Evolutionary conservation across 495 filamentous ascomycete species (phyloP).

Genomic region (Penicillium egyptiacum): DNA sequence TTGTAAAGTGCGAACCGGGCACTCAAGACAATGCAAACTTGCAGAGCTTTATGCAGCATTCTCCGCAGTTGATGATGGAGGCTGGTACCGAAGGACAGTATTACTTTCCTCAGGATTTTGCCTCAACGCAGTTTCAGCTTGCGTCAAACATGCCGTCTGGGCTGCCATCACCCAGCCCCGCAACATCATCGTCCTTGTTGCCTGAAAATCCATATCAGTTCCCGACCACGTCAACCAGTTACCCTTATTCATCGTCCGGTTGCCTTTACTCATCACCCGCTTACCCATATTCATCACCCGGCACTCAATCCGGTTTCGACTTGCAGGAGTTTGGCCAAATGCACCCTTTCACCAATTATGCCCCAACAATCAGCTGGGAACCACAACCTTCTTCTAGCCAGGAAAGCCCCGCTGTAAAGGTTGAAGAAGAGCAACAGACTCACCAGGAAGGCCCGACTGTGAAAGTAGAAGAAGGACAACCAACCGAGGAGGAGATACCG

Average conservation of each 20-base stretch:
- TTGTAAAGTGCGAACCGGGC: constrained; percentile 16
- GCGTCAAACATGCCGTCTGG: neutral
- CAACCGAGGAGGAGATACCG: neutral
- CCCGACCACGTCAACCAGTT: neutral
- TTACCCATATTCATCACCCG: neutral
- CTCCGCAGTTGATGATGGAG: neutral
- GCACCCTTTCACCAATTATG: too few species aligned
- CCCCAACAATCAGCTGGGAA: neutral
- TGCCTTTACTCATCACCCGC: too few species aligned
- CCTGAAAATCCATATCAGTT: neutral
- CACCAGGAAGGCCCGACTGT: neutral
- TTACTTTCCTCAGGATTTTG: constrained; percentile 6
- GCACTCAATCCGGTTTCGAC: neutral
- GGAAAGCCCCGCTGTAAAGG: neutral
- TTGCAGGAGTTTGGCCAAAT: neutral
- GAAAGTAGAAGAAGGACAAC: neutral
- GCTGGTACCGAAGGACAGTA: neutral
- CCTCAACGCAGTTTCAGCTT: constrained; percentile 1
- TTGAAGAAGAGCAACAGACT: neutral
- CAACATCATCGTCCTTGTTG: neutral
- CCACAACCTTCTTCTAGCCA: neutral
- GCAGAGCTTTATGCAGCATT: neutral
- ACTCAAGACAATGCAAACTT: neutral
- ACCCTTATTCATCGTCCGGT: neutral
- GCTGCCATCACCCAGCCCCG: neutral